Evolutionary conservation across 1,284 basidiomycete species (phyloP), one percentile per base, ranked within the genome.

Genomic region (Moesziomyces sp.): DNA sequence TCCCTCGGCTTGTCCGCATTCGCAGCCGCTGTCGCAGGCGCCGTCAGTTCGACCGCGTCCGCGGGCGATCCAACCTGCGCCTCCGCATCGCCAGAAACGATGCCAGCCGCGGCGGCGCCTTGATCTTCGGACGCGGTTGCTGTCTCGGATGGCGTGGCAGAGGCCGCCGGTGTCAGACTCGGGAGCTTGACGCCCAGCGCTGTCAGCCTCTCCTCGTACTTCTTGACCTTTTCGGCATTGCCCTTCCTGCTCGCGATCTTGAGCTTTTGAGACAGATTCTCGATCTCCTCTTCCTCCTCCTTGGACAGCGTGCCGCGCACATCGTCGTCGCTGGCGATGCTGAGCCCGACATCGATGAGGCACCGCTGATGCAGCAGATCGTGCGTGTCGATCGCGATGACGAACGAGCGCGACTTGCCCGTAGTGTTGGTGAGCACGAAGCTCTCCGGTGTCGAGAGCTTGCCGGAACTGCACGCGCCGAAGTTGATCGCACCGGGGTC

Each of bases 251-350:
- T 76, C 0, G 86, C 86, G 50, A 87, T 87, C 80, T 87, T 87
- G 65, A 87, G 83, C 79, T 87, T 87, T 66, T 87, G 87, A 30
- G 85, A 79, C 52, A 87, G 74, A 44, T 81, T 85, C 79, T 87
- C 87, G 4, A 87, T 83, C 76, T 87, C 87, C 65, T 87, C 86
- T 69, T 87, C 86, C 58, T 87, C 86, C 26, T 81, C 83, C 58
- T 85, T 85, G n/a, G 84, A 84, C 56, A 87, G 77, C 3, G 84
- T 84, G 35, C 85, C 84, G 23, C 68, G 56, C 26, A 84, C 82
- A 52, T 85, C 85, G 14, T 78, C 65, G 26, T 81, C 81, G 35
- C 55, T 62, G n/a, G 75, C 63, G 34, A 58, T 66, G 23, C 60
- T 60, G 19, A 75, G 43, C 18, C 63, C 68, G 0, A 75, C 73